phyloP scores from a whole-genome alignment of 2,329 filamentous ascomycete genomes.

The Colletotrichum destructivum region DNA sequence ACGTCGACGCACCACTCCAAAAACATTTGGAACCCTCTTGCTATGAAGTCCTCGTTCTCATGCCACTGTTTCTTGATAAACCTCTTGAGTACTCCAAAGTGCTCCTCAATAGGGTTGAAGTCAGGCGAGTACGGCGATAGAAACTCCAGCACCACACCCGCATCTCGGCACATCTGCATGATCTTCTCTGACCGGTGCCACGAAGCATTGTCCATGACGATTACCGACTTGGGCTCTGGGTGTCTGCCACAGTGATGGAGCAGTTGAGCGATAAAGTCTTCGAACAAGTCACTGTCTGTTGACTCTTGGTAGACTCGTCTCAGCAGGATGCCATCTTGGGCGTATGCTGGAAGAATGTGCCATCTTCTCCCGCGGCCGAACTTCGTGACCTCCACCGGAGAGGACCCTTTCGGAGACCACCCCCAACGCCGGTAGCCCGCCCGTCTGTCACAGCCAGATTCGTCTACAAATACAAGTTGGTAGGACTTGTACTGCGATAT shows the following conservation, averaged over 20 bases:
- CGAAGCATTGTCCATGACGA: slow-evolving; percentile 55
- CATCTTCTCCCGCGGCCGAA: no score
- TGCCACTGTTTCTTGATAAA: slow-evolving; percentile 44
- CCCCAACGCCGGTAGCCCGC: no score
- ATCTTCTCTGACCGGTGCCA: slow-evolving; percentile 49
- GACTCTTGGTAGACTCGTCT: slow-evolving; percentile 39
- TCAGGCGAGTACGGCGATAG: slow-evolving; percentile 46
- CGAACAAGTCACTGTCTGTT: slow-evolving; percentile 46
- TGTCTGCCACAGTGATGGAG: slow-evolving; percentile 50
- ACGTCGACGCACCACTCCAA: slow-evolving; percentile 44
- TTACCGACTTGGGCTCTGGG: slow-evolving; percentile 52
- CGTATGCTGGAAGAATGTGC: no score
- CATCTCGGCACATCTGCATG: slow-evolving; percentile 47
- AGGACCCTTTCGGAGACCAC: no score
- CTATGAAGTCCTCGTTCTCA: slow-evolving; percentile 39
- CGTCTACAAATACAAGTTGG: no score
- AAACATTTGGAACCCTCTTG: slow-evolving; percentile 43
- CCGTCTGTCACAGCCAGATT: no score
- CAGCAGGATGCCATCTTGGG: slow-evolving; percentile 47
- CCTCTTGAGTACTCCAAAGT: slow-evolving; percentile 44
- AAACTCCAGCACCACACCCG: slow-evolving; percentile 40
- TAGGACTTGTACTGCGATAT: no score
- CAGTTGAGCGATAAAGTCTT: slow-evolving; percentile 51
- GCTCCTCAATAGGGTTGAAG: slow-evolving; percentile 47
- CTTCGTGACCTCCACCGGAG: no score